These are phyloP conservation scores for Blepharisma japonicum DNA, from an alignment of 73 alveolate genomes.

Conservation along the genomic window DNA sequence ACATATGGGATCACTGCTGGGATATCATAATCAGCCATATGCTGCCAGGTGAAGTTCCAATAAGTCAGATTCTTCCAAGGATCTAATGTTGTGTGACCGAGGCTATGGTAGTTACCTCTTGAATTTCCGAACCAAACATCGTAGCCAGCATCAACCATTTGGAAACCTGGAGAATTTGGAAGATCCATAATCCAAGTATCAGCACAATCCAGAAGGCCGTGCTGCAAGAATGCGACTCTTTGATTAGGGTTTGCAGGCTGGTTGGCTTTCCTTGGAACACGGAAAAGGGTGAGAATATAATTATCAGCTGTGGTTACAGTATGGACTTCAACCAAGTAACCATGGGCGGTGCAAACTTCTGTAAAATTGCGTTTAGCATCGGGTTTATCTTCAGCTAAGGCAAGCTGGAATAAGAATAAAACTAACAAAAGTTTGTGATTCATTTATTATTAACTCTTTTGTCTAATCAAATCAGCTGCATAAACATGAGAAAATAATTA, in stretches of 20 bases:
- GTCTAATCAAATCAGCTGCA: too few species aligned
- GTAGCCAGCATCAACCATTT: slow-evolving; percentile 64
- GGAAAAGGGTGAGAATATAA: slow-evolving; percentile 63
- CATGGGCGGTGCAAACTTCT: slow-evolving; percentile 44
- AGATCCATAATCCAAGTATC: slow-evolving; percentile 81
- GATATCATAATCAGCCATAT: slow-evolving; percentile 86
- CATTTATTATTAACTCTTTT: too few species aligned
- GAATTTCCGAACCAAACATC: slow-evolving; percentile 93
- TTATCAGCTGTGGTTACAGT: slow-evolving; percentile 89
- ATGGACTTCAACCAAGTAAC: slow-evolving; percentile 77
- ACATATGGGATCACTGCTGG: slow-evolving; percentile 81
- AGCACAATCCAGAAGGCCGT: slow-evolving; percentile 85
- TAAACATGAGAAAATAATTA: too few species aligned
- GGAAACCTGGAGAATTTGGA: slow-evolving; percentile 72
- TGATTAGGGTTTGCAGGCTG: slow-evolving; percentile 44
- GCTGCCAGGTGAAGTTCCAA: slow-evolving; percentile 90
- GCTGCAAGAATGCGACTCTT: slow-evolving; percentile 83
- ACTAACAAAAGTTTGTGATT: too few species aligned
- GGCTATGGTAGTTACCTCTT: slow-evolving; percentile 70
- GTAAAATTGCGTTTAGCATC: slow-evolving; percentile 31
- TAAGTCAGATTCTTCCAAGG: slow-evolving; percentile 57
- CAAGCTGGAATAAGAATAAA: too few species aligned
- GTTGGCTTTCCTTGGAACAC: slow-evolving; percentile 74
- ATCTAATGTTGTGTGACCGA: slow-evolving; percentile 45
- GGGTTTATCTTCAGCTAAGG: background rate